Conservation (phyloP, 2,329 filamentous ascomycete species). For the Cladophialophora bantiana region DNA sequence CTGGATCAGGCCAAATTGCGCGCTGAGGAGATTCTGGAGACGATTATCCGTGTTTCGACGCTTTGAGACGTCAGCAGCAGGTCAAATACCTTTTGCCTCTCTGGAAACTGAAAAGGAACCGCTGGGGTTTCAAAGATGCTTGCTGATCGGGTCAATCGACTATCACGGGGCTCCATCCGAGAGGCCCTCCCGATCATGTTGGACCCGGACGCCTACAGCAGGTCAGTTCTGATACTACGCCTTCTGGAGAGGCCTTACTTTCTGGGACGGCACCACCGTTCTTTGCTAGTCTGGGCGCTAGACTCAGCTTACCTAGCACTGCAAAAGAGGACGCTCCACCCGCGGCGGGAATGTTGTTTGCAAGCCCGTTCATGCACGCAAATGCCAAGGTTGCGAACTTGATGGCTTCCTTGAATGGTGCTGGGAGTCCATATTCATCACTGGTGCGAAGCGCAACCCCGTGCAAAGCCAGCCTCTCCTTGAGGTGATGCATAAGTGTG, state of each 20-base stretch:
- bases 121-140: neutral
- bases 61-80: neutral
- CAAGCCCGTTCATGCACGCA: conserved; percentile 40
- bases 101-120: neutral
- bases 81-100: neutral
- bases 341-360: conserved; percentile 45
- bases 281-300: conserved; percentile 38
- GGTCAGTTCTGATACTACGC: neutral
- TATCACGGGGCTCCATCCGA: neutral
- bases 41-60: neutral
- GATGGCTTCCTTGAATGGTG: conserved; percentile 45
- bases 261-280: conserved; percentile 14
- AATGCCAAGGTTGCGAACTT: conserved; percentile 46
- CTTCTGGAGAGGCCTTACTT: conserved; percentile 2
- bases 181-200: conserved; percentile 3
- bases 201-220: conserved; percentile 6
- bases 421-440: conserved; percentile 44
- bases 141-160: neutral
- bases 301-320: conserved; percentile 43
- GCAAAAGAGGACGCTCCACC: conserved; percentile 43
- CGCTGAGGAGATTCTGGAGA: neutral
- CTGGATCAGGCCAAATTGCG: neutral
- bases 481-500: conserved; percentile 40
- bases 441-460: conserved; percentile 39
- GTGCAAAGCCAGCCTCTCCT: conserved; percentile 24